These are phyloP conservation scores for Cucurbita argyrosperma DNA, from an alignment of 306 rosid species.

Conservation along the genomic window DNA sequence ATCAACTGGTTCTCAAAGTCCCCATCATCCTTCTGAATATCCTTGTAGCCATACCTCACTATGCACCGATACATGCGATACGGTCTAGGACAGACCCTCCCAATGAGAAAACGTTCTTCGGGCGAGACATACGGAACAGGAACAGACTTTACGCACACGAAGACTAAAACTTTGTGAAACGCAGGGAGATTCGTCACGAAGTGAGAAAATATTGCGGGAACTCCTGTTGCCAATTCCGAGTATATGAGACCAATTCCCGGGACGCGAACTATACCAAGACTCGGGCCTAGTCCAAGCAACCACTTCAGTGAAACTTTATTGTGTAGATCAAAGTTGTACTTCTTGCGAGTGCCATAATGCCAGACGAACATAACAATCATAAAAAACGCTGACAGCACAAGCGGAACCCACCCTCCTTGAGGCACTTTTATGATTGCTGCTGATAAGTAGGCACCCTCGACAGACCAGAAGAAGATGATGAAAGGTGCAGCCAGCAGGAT, in stretches of 20 bases:
- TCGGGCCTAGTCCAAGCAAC: constrained; percentile 75
- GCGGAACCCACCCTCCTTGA: constrained; percentile 90
- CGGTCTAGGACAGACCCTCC: constrained; percentile 62
- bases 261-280: constrained; percentile 82
- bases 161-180: constrained; percentile 67
- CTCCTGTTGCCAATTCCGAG: constrained; percentile 72
- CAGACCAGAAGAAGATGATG: constrained; percentile 52
- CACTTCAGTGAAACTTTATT: constrained; percentile 80
- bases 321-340: constrained; percentile 63
- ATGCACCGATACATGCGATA: constrained; percentile 82
- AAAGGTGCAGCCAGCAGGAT: constrained; percentile 32
- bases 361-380: constrained; percentile 64
- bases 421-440: constrained; percentile 73
- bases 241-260: constrained; percentile 86
- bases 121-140: constrained; percentile 76
- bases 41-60: constrained; percentile 79
- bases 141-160: constrained; percentile 76
- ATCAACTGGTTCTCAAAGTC: constrained; percentile 72
- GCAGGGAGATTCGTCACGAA: constrained; percentile 88
- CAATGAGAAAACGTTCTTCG: constrained; percentile 77
- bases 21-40: constrained; percentile 63
- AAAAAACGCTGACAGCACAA: constrained; percentile 49
- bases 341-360: constrained; percentile 68
- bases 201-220: constrained; percentile 82
- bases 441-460: constrained; percentile 63